These are phyloP conservation scores for Pythium rhizo-oryzae DNA, from an alignment of 352 stramenopile species.

Conservation along the genomic window DNA sequence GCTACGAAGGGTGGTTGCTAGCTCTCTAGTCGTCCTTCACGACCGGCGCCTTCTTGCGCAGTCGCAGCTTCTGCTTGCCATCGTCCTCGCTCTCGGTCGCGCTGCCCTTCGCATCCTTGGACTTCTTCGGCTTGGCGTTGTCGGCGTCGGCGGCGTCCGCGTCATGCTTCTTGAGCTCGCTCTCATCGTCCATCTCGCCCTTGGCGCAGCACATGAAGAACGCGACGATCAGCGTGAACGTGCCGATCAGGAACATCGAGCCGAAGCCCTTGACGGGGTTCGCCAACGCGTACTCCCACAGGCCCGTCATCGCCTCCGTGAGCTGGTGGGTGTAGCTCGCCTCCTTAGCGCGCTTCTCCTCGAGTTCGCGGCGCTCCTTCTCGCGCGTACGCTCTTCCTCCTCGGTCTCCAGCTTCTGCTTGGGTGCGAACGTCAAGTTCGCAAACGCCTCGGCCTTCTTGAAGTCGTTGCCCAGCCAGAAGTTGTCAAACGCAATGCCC, in stretches of 20 bases:
- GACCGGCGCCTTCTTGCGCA: slow-evolving; percentile 81
- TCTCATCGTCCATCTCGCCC: slow-evolving; percentile 33
- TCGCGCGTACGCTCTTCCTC: slow-evolving; percentile 55
- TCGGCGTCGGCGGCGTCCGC: background rate
- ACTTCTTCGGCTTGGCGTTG: slow-evolving; percentile 16
- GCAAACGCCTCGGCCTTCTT: slow-evolving; percentile 82
- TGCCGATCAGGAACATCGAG: slow-evolving; percentile 41
- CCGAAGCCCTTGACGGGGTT: slow-evolving; percentile 63
- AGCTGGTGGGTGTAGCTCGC: slow-evolving; percentile 47
- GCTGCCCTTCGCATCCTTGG: slow-evolving; percentile 34
- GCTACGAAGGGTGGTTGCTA: background rate
- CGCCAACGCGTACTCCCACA: slow-evolving; percentile 52
- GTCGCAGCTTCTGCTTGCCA: slow-evolving; percentile 55
- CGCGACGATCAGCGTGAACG: slow-evolving; percentile 44
- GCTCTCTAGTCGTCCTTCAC: slow-evolving; percentile 51
- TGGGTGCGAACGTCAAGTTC: slow-evolving; percentile 70
- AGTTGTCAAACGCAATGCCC: slow-evolving; percentile 93
- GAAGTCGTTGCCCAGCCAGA: slow-evolving; percentile 88
- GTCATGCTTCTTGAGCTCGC: slow-evolving; percentile 18
- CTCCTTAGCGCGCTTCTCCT: slow-evolving; percentile 53
- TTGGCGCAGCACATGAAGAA: slow-evolving; percentile 72
- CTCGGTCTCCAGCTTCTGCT: slow-evolving; percentile 69
- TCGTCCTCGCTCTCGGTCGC: slow-evolving; percentile 30
- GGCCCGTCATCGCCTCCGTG: slow-evolving; percentile 40
- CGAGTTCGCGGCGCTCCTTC: slow-evolving; percentile 39